These are phyloP conservation scores for Penicillium diatomitis DNA, from an alignment of 495 filamentous ascomycete genomes.

Conservation along the genomic window DNA sequence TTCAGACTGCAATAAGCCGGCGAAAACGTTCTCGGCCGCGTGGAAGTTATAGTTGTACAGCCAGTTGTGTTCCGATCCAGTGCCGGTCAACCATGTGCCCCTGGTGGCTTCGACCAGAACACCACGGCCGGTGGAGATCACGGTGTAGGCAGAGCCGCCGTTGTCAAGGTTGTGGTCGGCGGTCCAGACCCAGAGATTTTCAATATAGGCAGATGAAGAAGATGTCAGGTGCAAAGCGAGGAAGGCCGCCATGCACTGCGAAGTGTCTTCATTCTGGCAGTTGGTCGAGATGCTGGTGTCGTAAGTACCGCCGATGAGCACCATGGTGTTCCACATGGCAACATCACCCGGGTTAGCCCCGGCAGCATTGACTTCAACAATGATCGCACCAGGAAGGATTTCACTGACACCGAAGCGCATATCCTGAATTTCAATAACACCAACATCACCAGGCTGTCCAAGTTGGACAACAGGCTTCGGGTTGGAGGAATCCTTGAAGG, in stretches of 20 bases:
- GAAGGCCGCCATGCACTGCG: conserved; percentile 33
- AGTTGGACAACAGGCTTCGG: conserved; percentile 47
- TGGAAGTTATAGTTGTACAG: conserved; percentile 45
- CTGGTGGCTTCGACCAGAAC: conserved; percentile 38
- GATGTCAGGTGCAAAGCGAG: conserved; percentile 39
- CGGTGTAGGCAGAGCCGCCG: conserved; percentile 16
- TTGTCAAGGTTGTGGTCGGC: conserved; percentile 45
- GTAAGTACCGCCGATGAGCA: conserved; percentile 42
- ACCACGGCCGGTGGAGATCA: conserved; percentile 43
- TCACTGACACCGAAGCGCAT: conserved; percentile 47
- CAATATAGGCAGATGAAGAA: conserved; percentile 43
- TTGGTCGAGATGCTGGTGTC: conserved; percentile 23
- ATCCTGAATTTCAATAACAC: conserved; percentile 45
- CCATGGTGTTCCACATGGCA: conserved; percentile 46
- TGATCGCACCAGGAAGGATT: conserved; percentile 64
- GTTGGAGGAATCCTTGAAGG: conserved; percentile 38
- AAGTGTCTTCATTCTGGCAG: conserved; percentile 30
- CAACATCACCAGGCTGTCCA: conserved; percentile 40
- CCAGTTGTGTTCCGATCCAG: conserved; percentile 37
- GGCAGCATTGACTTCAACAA: conserved; percentile 56
- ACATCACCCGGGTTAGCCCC: conserved; percentile 45
- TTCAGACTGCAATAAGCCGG: conserved; percentile 37
- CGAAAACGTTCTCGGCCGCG: conserved; percentile 38
- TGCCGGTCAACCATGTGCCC: conserved; percentile 36
- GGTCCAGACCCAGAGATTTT: conserved; percentile 53